Conservation (phyloP, 2,329 filamentous ascomycete genomes). For the Penicillium sp. region DNA sequence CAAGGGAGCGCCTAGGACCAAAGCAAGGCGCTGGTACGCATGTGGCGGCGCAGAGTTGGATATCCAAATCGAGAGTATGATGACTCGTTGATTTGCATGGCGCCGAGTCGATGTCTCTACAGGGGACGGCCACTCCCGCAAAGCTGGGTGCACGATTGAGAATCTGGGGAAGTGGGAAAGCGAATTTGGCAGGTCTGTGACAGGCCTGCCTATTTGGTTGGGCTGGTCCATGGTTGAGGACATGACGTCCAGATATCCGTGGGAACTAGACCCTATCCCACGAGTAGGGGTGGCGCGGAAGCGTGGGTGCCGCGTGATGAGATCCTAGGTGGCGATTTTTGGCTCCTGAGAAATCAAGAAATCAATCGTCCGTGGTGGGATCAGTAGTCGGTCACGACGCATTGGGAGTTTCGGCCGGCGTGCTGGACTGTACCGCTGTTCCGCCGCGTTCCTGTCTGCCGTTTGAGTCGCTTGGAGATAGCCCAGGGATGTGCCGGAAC, state of each 20-base stretch:
- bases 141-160: neutral
- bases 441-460: neutral
- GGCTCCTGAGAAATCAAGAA: neutral
- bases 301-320: constrained; percentile 17
- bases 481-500: neutral
- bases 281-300: constrained; percentile 17
- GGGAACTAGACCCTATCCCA: constrained; percentile 12
- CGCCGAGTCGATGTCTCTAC: neutral
- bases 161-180: constrained; percentile 22
- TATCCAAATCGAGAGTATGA: constrained; percentile 9
- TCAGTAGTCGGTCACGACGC: neutral
- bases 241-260: constrained; percentile 8
- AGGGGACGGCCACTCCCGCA: constrained; percentile 5
- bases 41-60: constrained; percentile 1
- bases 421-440: neutral
- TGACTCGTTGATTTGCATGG: constrained; percentile 25
- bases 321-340: constrained; percentile 9
- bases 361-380: neutral
- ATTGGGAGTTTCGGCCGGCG: neutral
- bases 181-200: constrained; percentile 8
- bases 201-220: neutral
- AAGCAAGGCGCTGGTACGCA: neutral
- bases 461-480: neutral
- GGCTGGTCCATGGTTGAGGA: constrained; percentile 1
- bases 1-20: neutral